Evolutionary conservation across 2,329 filamentous ascomycete genomes (phyloP).

Genomic region (Fragosphaeria purpurea): DNA sequence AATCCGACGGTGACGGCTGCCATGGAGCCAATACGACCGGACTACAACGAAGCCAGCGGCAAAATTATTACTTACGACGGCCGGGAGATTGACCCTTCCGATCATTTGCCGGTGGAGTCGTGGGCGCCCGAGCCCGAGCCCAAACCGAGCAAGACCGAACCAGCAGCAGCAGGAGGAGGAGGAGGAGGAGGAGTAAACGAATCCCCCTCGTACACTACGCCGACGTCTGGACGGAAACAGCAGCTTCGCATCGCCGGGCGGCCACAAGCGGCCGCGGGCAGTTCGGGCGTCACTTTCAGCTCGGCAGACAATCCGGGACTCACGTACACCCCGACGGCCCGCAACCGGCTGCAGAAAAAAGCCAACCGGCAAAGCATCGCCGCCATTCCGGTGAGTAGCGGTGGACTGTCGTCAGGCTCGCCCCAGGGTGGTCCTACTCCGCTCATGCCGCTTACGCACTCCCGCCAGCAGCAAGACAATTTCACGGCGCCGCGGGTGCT

Average conservation of each 20-base stretch:
- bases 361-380: constrained; percentile 30
- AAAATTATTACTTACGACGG: constrained; percentile 71
- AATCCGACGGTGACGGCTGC: constrained; percentile 45
- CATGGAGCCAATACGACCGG: constrained; percentile 23
- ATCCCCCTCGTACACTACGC: constrained; percentile 29
- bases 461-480: constrained; percentile 37
- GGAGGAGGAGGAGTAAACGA: too few species aligned
- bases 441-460: constrained; percentile 41
- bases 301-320: constrained; percentile 24
- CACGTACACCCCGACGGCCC: constrained; percentile 25
- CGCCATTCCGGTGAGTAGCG: constrained; percentile 23
- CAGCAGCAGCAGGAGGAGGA: constrained; percentile 6
- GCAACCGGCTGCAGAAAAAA: constrained; percentile 59
- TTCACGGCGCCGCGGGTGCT: constrained; percentile 35
- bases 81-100: constrained; percentile 67
- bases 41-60: constrained; percentile 45
- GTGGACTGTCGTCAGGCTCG: background rate
- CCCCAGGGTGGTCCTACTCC: constrained; percentile 31
- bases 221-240: constrained; percentile 37
- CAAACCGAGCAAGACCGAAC: constrained; percentile 34
- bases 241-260: constrained; percentile 39
- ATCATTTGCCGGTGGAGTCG: constrained; percentile 66
- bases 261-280: constrained; percentile 25
- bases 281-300: constrained; percentile 20
- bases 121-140: constrained; percentile 70